phyloP scores from a whole-genome alignment of 176 grass and related monocot species.

The Aechmea fasciata region DNA sequence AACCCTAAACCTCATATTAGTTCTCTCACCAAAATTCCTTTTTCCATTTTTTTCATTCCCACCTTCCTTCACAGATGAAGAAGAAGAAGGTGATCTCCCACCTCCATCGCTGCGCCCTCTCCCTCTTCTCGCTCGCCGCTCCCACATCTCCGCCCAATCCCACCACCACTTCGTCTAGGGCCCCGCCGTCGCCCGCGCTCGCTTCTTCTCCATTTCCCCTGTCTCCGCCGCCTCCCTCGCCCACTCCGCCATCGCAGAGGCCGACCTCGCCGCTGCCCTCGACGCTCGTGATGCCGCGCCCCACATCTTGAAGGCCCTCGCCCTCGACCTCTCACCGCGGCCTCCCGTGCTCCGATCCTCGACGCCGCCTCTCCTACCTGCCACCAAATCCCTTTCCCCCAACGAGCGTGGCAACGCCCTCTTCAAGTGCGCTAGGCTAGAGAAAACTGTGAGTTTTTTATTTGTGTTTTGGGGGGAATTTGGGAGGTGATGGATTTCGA shows the following conservation, averaged over 20 bases:
- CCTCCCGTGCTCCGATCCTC: slow-evolving; percentile 47
- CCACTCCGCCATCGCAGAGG: slow-evolving; percentile 51
- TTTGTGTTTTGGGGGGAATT: no score
- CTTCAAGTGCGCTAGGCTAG: slow-evolving; percentile 57
- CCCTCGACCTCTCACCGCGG: slow-evolving; percentile 70
- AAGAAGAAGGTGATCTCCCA: no score
- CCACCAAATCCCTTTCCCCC: slow-evolving; percentile 44
- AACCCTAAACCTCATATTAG: no score
- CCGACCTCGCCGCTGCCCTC: slow-evolving; percentile 69
- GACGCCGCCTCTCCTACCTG: slow-evolving; percentile 46
- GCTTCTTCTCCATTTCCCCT: background rate
- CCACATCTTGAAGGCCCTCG: slow-evolving; percentile 77
- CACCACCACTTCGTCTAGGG: slow-evolving; percentile 62
- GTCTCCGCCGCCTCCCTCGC: slow-evolving; percentile 12
- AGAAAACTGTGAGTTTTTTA: no score
- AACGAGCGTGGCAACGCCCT: slow-evolving; percentile 73
- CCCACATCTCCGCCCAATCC: slow-evolving; percentile 35
- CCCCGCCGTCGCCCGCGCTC: slow-evolving; percentile 51
- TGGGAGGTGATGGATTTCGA: no score
- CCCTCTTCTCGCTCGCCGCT: slow-evolving; percentile 31
- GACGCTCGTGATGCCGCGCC: slow-evolving; percentile 59
- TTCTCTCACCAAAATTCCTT: no score
- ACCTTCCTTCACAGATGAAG: no score
- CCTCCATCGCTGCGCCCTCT: slow-evolving; percentile 34
- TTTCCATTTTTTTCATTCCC: no score